Conservation (phyloP, 441 rosid genomes). For the Erysimum cheiri region DNA sequence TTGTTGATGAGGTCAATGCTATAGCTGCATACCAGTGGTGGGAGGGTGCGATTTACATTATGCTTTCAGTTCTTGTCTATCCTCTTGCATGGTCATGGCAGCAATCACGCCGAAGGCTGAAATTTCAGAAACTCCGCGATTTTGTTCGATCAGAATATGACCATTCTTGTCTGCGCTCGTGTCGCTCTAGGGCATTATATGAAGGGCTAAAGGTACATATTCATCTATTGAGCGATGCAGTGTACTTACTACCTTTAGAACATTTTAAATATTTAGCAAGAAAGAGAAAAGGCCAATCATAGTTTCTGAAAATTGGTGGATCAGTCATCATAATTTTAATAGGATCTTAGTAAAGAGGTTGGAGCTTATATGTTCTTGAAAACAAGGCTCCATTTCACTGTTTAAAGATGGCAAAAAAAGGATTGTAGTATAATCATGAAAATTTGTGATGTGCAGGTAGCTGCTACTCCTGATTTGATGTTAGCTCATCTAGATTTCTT, state of each 20-base stretch:
- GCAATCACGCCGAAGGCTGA: constrained; percentile 71
- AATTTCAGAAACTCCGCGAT: constrained; percentile 88
- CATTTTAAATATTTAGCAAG: background rate
- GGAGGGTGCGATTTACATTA: constrained; percentile 82
- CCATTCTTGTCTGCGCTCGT: constrained; percentile 92
- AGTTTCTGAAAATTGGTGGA: constrained; percentile 12
- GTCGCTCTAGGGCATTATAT: constrained; percentile 94
- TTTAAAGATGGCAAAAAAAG: constrained; percentile 2
- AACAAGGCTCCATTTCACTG: constrained; percentile 6
- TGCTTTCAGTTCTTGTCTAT: constrained; percentile 77
- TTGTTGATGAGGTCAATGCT: constrained; percentile 86
- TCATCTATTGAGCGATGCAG: constrained; percentile 4
- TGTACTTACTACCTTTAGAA: background rate
- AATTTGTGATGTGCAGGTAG: constrained; percentile 55
- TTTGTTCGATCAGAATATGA: constrained; percentile 94
- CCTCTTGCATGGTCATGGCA: constrained; percentile 96
- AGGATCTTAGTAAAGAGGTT: constrained; percentile 20
- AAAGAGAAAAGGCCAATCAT: background rate
- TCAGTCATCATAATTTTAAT: background rate
- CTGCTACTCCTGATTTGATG: constrained; percentile 84
- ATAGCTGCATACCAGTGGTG: constrained; percentile 95
- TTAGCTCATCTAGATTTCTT: constrained; percentile 86
- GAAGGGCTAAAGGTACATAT: constrained; percentile 85
- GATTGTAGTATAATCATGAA: background rate
- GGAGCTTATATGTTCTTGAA: background rate